Percentiles rank a stretch among this genome's conserved stretches.
Evolutionary conservation across 2,329 filamentous ascomycete species (phyloP).

Genomic region (Fusarium oligoseptatum): DNA sequence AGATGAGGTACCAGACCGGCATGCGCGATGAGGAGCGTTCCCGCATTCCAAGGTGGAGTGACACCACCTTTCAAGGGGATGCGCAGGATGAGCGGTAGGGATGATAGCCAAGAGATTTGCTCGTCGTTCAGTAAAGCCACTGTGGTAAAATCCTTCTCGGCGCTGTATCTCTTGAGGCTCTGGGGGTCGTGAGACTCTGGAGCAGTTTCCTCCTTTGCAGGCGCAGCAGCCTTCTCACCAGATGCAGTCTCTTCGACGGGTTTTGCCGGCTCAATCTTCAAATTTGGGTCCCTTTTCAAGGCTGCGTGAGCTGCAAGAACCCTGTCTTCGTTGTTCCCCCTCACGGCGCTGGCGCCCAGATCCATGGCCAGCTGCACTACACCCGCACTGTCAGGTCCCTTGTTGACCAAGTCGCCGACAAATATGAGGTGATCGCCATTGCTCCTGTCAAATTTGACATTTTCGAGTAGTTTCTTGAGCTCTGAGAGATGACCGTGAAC

Average conservation of each 20-base stretch:
- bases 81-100: conserved; percentile 29
- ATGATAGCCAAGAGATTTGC: conserved; percentile 33
- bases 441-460: conserved; percentile 69
- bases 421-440: conserved; percentile 77
- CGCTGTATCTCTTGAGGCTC: conserved; percentile 29
- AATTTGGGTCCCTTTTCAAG: conserved; percentile 4
- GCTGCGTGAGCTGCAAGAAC: conserved; percentile 67
- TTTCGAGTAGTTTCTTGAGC: conserved; percentile 72
- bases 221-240: background rate
- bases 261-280: background rate
- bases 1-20: conserved; percentile 83
- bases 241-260: background rate
- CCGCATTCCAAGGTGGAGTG: conserved; percentile 34
- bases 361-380: conserved; percentile 81
- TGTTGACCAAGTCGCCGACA: conserved; percentile 81
- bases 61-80: conserved; percentile 10
- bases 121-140: conserved; percentile 12
- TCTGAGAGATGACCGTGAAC: conserved; percentile 85
- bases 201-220: background rate
- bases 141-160: conserved; percentile 36
- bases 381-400: conserved; percentile 83
- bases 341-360: conserved; percentile 79
- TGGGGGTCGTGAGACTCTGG: conserved; percentile 2
- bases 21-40: conserved; percentile 74
- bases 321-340: conserved; percentile 90